Conservation (phyloP, 2,329 filamentous ascomycete genomes). For the Sporothrix inflata region DNA sequence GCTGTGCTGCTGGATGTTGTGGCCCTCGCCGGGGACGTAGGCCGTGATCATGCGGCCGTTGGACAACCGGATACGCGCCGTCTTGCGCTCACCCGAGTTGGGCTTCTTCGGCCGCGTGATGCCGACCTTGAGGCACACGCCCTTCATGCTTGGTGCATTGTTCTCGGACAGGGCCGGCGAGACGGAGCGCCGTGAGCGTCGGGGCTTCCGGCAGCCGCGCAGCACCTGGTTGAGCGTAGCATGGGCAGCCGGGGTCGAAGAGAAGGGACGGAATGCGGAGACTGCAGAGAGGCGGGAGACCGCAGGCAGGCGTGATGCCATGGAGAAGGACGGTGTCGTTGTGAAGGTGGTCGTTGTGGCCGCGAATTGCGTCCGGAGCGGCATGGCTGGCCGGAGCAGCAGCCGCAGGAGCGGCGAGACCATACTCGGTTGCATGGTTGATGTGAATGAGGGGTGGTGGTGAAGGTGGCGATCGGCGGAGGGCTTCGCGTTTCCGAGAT, state of each 20-base stretch:
- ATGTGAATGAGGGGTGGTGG: not conserved
- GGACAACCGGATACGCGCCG: conserved; percentile 85
- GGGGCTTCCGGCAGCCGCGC: conserved; percentile 74
- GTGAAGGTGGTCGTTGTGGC: conserved; percentile 25
- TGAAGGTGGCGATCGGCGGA: not conserved
- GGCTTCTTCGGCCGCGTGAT: conserved; percentile 97
- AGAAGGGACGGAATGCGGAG: conserved; percentile 39
- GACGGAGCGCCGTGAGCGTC: conserved; percentile 80
- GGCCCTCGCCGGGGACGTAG: conserved; percentile 96
- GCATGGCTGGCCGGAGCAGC: conserved; percentile 40
- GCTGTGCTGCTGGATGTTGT: conserved; percentile 98
- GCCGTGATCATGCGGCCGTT: conserved; percentile 85
- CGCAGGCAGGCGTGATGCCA: conserved; percentile 30
- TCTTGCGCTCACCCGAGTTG: conserved; percentile 96
- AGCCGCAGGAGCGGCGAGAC: conserved; percentile 44
- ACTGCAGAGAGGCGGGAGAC: conserved; percentile 33
- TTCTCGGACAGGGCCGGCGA: conserved; percentile 78
- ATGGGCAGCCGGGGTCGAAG: conserved; percentile 51
- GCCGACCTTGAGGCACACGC: conserved; percentile 92
- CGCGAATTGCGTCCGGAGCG: conserved; percentile 36
- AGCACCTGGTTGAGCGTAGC: conserved; percentile 76
- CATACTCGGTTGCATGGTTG: conserved; percentile 37
- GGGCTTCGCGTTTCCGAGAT: not conserved
- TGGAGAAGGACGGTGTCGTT: conserved; percentile 38
- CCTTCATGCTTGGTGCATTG: conserved; percentile 82